Conservation (phyloP, 2,329 filamentous ascomycete species). For the Cyphellophora europaea region DNA sequence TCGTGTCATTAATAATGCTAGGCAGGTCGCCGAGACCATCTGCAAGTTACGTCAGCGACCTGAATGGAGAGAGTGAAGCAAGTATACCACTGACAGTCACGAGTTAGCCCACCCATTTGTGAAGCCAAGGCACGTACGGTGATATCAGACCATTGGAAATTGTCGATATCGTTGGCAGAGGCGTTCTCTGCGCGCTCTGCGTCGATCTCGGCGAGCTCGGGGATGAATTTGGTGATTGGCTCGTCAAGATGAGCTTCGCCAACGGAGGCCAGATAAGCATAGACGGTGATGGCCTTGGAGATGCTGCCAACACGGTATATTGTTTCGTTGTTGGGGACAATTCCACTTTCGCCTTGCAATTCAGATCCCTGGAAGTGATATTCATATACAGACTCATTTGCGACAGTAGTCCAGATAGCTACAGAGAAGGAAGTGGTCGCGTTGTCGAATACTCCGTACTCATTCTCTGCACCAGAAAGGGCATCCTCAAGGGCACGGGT, state of each 20-base stretch:
- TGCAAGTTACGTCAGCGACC: no score
- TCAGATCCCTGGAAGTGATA: no score
- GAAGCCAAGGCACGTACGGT: constrained; percentile 36
- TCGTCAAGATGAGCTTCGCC: constrained; percentile 28
- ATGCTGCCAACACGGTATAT: constrained; percentile 26
- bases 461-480: no score
- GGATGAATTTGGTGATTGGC: constrained; percentile 30
- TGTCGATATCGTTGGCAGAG: constrained; percentile 11
- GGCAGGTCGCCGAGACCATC: no score
- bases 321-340: no score
- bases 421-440: constrained; percentile 28
- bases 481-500: no score
- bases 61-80: no score
- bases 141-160: constrained; percentile 37
- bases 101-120: no score
- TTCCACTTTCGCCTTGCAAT: no score
- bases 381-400: constrained; percentile 18
- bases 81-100: no score
- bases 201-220: constrained; percentile 26
- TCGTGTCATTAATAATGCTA: no score
- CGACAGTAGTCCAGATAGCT: constrained; percentile 31
- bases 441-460: constrained; percentile 1
- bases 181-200: constrained; percentile 19
- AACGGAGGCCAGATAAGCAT: constrained; percentile 25
- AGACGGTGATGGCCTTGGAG: constrained; percentile 29